Conservation (phyloP, 768 basidiomycete genomes). For the Paxillus rubicundulus region DNA sequence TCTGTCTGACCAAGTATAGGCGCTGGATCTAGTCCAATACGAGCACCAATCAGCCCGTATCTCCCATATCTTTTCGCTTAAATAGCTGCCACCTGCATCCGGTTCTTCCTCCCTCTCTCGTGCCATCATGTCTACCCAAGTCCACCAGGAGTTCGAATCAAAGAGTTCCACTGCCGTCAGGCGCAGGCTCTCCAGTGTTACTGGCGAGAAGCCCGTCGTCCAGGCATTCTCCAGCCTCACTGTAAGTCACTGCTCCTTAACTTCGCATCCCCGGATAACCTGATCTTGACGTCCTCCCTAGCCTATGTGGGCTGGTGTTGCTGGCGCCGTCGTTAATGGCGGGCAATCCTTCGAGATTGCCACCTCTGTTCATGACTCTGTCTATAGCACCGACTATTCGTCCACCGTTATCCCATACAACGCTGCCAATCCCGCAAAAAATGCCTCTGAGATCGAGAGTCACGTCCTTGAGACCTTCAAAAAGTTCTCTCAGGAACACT, state of each 20-base stretch:
- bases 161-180: constrained; percentile 60
- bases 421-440: constrained; percentile 50
- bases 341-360: constrained; percentile 67
- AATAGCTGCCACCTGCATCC: constrained; percentile 31
- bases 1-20: constrained; percentile 6
- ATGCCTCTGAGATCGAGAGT: constrained; percentile 57
- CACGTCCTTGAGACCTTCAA: constrained; percentile 64
- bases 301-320: constrained; percentile 89
- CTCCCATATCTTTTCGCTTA: constrained; percentile 18
- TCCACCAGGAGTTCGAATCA: constrained; percentile 54
- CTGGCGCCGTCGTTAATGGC: constrained; percentile 59
- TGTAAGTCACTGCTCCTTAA: constrained; percentile 39
- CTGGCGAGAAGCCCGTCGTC: constrained; percentile 51
- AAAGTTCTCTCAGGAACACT: constrained; percentile 71
- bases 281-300: constrained; percentile 32
- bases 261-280: not conserved
- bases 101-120: constrained; percentile 16
- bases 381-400: constrained; percentile 78
- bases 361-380: constrained; percentile 79
- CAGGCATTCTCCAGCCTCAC: constrained; percentile 61
- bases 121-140: constrained; percentile 48
- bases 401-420: constrained; percentile 55
- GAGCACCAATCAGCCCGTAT: constrained; percentile 2
- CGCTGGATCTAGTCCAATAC: constrained; percentile 10
- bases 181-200: constrained; percentile 64